A percentile compares a stretch with the other conserved stretches of the same genome.
Conservation (phyloP, 139 green algal genomes). For the Tetradesmus obliquus region DNA sequence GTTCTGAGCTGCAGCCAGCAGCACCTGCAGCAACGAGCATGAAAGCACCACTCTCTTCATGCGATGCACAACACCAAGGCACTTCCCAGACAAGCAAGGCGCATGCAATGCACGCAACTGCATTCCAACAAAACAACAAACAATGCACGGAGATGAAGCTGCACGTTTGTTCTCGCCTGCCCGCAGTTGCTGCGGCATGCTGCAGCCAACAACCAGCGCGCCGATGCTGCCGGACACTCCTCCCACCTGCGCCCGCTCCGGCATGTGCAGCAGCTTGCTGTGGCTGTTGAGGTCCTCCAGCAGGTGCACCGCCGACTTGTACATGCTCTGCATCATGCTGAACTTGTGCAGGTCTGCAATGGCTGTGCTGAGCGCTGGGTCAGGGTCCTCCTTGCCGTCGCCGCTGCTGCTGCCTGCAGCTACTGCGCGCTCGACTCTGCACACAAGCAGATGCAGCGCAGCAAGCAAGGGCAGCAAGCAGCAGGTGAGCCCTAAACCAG, state of each 20-base stretch:
- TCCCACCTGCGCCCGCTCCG: constrained; percentile 77
- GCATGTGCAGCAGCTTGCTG: constrained; percentile 78
- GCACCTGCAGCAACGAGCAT: constrained; percentile 61
- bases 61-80: too few species aligned
- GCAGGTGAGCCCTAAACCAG: neutral
- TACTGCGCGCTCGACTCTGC: constrained; percentile 40
- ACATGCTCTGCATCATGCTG: constrained; percentile 59
- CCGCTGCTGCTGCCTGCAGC: constrained; percentile 14
- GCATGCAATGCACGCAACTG: neutral
- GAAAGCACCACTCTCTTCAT: neutral
- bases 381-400: constrained; percentile 23
- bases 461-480: neutral
- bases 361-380: constrained; percentile 49
- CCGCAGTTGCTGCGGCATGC: neutral
- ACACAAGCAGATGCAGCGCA: neutral
- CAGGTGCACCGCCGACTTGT: constrained; percentile 67
- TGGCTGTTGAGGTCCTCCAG: constrained; percentile 79
- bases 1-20: constrained; percentile 85
- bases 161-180: neutral
- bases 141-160: neutral
- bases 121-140: neutral
- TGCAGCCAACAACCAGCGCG: neutral
- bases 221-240: neutral
- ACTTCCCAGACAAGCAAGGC: too few species aligned
- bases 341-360: constrained; percentile 55